These are phyloP conservation scores for Aaosphaeria pasadenensis DNA, from an alignment of 2,329 filamentous ascomycete genomes.

Conservation along the genomic window DNA sequence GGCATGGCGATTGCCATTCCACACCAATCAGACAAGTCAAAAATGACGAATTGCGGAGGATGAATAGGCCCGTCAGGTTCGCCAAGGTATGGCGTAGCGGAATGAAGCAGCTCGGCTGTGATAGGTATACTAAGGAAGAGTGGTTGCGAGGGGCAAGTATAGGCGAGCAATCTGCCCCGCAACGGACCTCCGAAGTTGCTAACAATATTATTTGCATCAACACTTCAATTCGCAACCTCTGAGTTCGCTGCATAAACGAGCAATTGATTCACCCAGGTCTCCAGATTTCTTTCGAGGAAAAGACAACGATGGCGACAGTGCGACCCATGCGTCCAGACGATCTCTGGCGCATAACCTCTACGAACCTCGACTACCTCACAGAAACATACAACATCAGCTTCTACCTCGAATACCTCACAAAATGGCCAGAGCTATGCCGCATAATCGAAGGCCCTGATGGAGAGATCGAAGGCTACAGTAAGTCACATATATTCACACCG, in stretches of 20 bases:
- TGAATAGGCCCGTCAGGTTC: too few relatives aligned
- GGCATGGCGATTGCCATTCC: too few relatives aligned
- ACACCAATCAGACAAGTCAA: too few relatives aligned
- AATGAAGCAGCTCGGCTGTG: too few relatives aligned
- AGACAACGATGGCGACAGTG: slow-evolving; percentile 69
- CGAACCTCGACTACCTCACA: slow-evolving; percentile 94
- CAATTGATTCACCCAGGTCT: neutral
- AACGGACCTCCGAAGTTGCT: too few relatives aligned
- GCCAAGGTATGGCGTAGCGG: too few relatives aligned
- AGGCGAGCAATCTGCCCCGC: too few relatives aligned
- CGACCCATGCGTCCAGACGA: slow-evolving; percentile 69
- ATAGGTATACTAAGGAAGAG: too few relatives aligned
- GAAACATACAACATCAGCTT: slow-evolving; percentile 96
- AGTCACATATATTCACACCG: slow-evolving; percentile 23
- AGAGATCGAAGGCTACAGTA: slow-evolving; percentile 94
- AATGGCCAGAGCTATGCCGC: slow-evolving; percentile 93
- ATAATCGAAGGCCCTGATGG: slow-evolving; percentile 82
- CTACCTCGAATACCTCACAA: slow-evolving; percentile 92
- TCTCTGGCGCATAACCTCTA: slow-evolving; percentile 84
- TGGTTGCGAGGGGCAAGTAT: too few relatives aligned
- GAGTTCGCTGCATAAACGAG: too few relatives aligned
- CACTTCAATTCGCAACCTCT: too few relatives aligned
- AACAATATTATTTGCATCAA: neutral
- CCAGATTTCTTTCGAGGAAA: neutral
- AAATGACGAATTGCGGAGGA: too few relatives aligned